Evolutionary conservation across 352 stramenopile genomes (phyloP), one percentile per base, ranked within the genome.

Genomic region (Pythium rhizo-oryzae): DNA sequence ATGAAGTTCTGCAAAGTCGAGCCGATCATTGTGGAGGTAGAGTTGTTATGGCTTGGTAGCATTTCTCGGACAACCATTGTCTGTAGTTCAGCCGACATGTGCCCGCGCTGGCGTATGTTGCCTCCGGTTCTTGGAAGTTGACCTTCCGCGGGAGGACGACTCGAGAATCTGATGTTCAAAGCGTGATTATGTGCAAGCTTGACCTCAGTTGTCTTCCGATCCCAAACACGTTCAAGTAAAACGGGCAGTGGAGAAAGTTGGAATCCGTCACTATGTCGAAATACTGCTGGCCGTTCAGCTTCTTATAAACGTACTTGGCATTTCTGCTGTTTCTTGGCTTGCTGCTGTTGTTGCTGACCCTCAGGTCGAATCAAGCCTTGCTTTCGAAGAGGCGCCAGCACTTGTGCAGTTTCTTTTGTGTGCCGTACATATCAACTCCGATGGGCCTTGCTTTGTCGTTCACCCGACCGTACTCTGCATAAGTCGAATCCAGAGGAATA

Each of bases 201-300:
- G 43, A 49, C 12, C 13, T 52, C 33, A 2, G 62, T 69, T 8
- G 39, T 63, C 35, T 69, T 69, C 53, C 62, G 63, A 4, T 51
- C 8, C 62, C 41, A n/a, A 50, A 69, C 2, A 50, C 43, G 23
- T 69, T 69, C 1, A 69, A 16, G 44, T 58, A 69, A 28, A 69
- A 69, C 30, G 62, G 62, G n/a, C 53, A 69, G 4, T 13, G 2
- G 4, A 55, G 25, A 0, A 1, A 1, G 7, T 21, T 44, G 19
- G 37, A 8, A 13, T 53, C 23, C 15, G 33, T 24, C 1, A 7
- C 24, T 0, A 35, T 33, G 44, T 28, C 57, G 24, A 37, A 59
- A 13, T 43, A 52, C 30, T 68, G 61, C 39, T 68, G 50, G 2
- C 44, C 51, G 43, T 59, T 28, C 8, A 60, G 23, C 47, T 51